A percentile compares a stretch with the other conserved stretches of the same genome.
Conservation (phyloP, 306 rosid genomes). For the Glycine latifolia region DNA sequence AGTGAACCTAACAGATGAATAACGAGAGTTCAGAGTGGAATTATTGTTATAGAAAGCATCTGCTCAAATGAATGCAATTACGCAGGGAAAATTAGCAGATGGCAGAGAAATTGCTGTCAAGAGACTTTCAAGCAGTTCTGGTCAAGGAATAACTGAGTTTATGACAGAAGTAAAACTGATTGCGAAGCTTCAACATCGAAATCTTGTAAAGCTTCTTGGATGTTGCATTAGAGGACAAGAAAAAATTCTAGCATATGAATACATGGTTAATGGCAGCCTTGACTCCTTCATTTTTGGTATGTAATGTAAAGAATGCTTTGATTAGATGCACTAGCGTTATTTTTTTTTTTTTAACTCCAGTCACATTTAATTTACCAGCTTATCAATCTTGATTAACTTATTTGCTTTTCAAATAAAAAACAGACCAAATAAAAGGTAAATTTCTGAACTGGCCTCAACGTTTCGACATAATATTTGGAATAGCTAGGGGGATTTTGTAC, state of each 20-base stretch:
- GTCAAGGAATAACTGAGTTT: slow-evolving; percentile 18
- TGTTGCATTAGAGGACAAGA: slow-evolving; percentile 15
- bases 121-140: slow-evolving; percentile 13
- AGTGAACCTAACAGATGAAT: no score
- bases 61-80: not conserved
- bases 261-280: slow-evolving; percentile 18
- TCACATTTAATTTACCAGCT: not conserved
- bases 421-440: not conserved
- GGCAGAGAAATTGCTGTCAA: slow-evolving; percentile 27
- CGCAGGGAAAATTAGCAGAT: not conserved
- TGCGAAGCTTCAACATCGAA: slow-evolving; percentile 37
- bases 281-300: slow-evolving; percentile 28
- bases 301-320: not conserved
- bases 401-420: not conserved
- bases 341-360: not conserved
- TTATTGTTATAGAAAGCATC: not conserved
- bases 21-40: no score
- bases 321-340: not conserved
- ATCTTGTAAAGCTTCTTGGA: slow-evolving; percentile 25
- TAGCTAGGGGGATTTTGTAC: slow-evolving; percentile 15
- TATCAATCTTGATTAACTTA: not conserved
- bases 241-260: slow-evolving; percentile 2
- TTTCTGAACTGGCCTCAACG: not conserved
- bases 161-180: slow-evolving; percentile 12
- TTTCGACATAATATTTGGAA: not conserved